Conservation (phyloP, 2,329 filamentous ascomycete species). For the Lasiodiplodia theobromae region DNA sequence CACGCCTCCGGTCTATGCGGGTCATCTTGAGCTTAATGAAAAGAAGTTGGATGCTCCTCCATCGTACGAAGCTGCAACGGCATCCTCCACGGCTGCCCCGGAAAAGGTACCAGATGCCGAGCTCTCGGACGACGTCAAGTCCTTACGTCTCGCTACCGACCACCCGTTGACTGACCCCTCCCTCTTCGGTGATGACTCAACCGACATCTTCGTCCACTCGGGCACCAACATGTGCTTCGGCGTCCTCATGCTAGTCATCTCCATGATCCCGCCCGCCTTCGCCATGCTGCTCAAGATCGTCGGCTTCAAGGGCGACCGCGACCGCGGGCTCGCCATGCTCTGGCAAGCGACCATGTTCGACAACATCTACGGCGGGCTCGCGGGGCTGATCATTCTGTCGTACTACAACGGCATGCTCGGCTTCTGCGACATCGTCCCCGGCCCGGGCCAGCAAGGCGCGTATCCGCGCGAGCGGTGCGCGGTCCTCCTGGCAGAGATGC, state of each 20-base stretch:
- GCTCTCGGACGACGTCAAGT: neutral
- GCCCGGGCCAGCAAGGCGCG: conserved; percentile 59
- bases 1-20: conserved; percentile 57
- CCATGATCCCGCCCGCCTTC: conserved; percentile 90
- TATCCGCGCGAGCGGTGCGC: conserved; percentile 75
- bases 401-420: conserved; percentile 90
- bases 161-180: conserved; percentile 13
- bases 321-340: conserved; percentile 81
- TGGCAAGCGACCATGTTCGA: conserved; percentile 87
- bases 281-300: conserved; percentile 85
- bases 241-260: conserved; percentile 83
- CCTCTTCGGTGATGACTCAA: conserved; percentile 71
- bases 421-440: conserved; percentile 85
- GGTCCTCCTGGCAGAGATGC: conserved; percentile 75
- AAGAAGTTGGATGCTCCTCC: neutral
- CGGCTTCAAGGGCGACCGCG: conserved; percentile 88
- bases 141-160: conserved; percentile 3
- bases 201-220: conserved; percentile 89
- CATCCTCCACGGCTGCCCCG: conserved; percentile 28
- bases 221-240: conserved; percentile 91
- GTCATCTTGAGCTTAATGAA: conserved; percentile 46
- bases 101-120: neutral
- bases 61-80: conserved; percentile 33
- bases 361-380: conserved; percentile 92
- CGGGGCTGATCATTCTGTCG: conserved; percentile 78